A percentile compares a stretch with the other conserved stretches of the same genome.
These are phyloP conservation scores for Excoecaria agallocha DNA, from an alignment of 345 rosid genomes.

Conservation along the genomic window DNA sequence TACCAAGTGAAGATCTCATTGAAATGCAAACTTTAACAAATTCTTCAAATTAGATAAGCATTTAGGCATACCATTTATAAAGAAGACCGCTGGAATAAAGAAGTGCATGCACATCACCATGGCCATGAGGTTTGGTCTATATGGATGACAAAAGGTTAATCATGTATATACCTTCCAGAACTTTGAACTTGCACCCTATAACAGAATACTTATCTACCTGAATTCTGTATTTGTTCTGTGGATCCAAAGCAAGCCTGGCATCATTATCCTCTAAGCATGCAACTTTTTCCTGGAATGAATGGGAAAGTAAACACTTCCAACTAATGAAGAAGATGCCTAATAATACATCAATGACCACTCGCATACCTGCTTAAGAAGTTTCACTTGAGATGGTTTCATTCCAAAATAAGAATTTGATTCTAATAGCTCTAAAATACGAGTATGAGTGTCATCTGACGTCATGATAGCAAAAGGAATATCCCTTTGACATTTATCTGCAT, in stretches of 20 bases:
- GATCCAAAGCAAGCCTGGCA: conserved; percentile 82
- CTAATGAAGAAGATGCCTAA: not conserved
- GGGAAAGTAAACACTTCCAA: conserved; percentile 4
- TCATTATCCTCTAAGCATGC: conserved; percentile 94
- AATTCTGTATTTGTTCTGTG: conserved; percentile 71
- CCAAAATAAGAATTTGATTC: conserved; percentile 83
- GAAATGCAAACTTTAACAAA: conserved; percentile 1
- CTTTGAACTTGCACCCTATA: not conserved
- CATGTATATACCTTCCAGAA: conserved; percentile 2
- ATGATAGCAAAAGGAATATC: conserved; percentile 86
- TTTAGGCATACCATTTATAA: conserved; percentile 50
- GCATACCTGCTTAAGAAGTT: conserved; percentile 86
- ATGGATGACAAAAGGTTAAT: conserved; percentile 25
- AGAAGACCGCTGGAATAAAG: conserved; percentile 86
- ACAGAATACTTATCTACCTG: conserved; percentile 53
- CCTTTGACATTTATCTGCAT: conserved; percentile 48
- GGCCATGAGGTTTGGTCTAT: conserved; percentile 98
- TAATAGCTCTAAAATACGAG: conserved; percentile 59
- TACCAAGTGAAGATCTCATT: not conserved
- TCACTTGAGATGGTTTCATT: conserved; percentile 80
- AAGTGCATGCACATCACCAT: conserved; percentile 93
- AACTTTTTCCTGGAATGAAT: conserved; percentile 77
- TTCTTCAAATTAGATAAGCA: conserved; percentile 17
- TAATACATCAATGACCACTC: conserved; percentile 6
- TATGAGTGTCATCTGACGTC: conserved; percentile 97